These are phyloP conservation scores for Leavenworthia alabamica DNA, from an alignment of 345 rosid genomes.

Conservation along the genomic window DNA sequence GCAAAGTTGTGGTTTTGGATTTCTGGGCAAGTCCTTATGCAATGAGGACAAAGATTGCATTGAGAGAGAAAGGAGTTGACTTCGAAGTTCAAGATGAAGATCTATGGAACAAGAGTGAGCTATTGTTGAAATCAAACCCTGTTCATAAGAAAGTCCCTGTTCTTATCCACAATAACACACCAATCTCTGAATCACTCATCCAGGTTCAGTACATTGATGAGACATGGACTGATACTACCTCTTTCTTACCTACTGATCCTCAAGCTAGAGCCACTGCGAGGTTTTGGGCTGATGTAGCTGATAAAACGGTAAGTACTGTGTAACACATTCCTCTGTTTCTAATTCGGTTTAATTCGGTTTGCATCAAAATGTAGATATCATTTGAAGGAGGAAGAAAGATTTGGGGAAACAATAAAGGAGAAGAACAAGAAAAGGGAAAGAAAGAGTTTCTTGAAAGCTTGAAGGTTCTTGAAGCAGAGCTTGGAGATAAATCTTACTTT, in stretches of 20 bases:
- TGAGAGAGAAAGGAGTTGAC: constrained; percentile 31
- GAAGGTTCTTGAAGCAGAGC: constrained; percentile 32
- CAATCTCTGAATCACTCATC: constrained; percentile 22
- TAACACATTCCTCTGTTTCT: not conserved
- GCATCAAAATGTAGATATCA: constrained; percentile 18
- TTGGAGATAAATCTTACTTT: constrained; percentile 29
- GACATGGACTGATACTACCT: constrained; percentile 19
- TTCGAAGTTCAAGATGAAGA: constrained; percentile 29
- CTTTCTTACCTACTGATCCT: constrained; percentile 32
- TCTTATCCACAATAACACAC: constrained; percentile 18
- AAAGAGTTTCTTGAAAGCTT: constrained; percentile 26
- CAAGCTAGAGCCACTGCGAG: constrained; percentile 31
- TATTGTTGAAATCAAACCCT: constrained; percentile 28
- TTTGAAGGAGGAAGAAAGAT: constrained; percentile 28
- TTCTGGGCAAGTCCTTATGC: constrained; percentile 35
- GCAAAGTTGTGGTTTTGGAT: constrained; percentile 30
- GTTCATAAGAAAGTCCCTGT: constrained; percentile 36
- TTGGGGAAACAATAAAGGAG: constrained; percentile 34
- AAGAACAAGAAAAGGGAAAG: constrained; percentile 29
- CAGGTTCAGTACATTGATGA: constrained; percentile 35
- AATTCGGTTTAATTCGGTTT: not conserved
- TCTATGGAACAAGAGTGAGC: constrained; percentile 33
- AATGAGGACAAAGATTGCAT: constrained; percentile 32
- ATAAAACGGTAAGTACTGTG: constrained; percentile 28
- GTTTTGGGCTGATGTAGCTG: constrained; percentile 33